phyloP scores from a whole-genome alignment of 805 yeast species.

The Lipomyces yamadae region DNA sequence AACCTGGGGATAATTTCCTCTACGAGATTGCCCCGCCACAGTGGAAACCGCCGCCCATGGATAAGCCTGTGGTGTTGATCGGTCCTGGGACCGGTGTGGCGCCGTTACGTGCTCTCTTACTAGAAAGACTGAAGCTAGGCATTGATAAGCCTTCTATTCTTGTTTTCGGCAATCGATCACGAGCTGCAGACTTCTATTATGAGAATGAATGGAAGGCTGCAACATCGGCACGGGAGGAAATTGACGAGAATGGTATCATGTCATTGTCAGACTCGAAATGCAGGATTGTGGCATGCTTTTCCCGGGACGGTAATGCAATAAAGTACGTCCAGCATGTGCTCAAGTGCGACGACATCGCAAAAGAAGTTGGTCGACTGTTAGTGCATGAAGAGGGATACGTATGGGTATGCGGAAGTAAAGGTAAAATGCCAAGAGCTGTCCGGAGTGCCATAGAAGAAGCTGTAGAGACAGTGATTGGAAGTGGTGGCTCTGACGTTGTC shows the following conservation, averaged over 20 bases:
- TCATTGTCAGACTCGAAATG: background rate
- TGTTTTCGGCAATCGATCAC: slow-evolving; percentile 76
- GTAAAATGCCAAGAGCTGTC: slow-evolving; percentile 90
- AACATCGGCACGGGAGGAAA: slow-evolving; percentile 27
- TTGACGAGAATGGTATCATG: slow-evolving; percentile 43
- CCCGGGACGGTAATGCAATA: slow-evolving; percentile 47
- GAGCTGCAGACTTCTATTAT: slow-evolving; percentile 71
- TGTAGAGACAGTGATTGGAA: slow-evolving; percentile 26
- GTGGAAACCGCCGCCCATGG: slow-evolving; percentile 52
- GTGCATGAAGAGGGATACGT: slow-evolving; percentile 62
- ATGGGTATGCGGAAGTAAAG: slow-evolving; percentile 91
- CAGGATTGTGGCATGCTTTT: slow-evolving; percentile 44
- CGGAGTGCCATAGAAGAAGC: slow-evolving; percentile 72
- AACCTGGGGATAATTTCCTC: slow-evolving; percentile 55
- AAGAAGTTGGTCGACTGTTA: slow-evolving; percentile 57
- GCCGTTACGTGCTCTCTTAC: slow-evolving; percentile 78
- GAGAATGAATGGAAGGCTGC: slow-evolving; percentile 57
- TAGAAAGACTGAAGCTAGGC: slow-evolving; percentile 29
- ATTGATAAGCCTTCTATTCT: slow-evolving; percentile 52
- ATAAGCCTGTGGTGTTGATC: slow-evolving; percentile 66
- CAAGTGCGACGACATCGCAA: background rate
- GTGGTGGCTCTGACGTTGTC: slow-evolving; percentile 49
- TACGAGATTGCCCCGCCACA: slow-evolving; percentile 50
- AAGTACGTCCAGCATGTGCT: slow-evolving; percentile 28
- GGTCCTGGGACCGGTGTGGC: slow-evolving; percentile 98